Evolutionary conservation across 73 alveolate genomes (phyloP).

Genomic region (Paramecium sonneborni): DNA sequence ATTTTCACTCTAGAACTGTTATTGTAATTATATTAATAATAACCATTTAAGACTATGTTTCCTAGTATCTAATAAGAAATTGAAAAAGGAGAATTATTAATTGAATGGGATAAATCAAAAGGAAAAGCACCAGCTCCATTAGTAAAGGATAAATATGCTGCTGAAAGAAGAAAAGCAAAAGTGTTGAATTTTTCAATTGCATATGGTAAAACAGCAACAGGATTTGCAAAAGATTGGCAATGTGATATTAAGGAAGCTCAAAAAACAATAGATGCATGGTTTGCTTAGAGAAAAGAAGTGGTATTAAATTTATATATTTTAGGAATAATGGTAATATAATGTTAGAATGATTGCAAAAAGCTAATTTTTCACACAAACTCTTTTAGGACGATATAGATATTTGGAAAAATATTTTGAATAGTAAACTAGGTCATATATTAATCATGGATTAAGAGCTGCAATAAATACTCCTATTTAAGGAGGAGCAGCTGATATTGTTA

Average conservation of each 20-base stretch:
- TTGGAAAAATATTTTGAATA: constrained; percentile 66
- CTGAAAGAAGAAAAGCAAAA: constrained; percentile 93
- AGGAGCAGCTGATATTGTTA: constrained; percentile 98
- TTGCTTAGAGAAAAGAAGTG: constrained; percentile 89
- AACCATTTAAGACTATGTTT: constrained; percentile 80
- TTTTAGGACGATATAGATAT: constrained; percentile 87
- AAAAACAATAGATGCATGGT: constrained; percentile 86
- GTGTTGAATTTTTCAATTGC: constrained; percentile 94
- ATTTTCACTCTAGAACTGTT: constrained; percentile 81
- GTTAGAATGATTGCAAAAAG: constrained; percentile 70
- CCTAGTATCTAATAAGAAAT: constrained; percentile 85
- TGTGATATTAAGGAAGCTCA: constrained; percentile 85
- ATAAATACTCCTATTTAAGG: constrained; percentile 94
- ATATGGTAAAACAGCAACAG: constrained; percentile 93
- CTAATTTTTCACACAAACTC: constrained; percentile 76
- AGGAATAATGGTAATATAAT: constrained; percentile 79
- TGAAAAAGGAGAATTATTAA: constrained; percentile 79
- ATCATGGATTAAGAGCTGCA: constrained; percentile 87
- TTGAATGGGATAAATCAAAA: constrained; percentile 88
- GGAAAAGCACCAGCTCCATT: constrained; percentile 92
- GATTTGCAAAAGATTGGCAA: constrained; percentile 92
- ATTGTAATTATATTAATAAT: constrained; percentile 56
- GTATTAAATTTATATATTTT: not conserved
- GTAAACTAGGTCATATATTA: constrained; percentile 53
- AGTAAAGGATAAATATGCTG: constrained; percentile 83